Evolutionary conservation across 108 stramenopile genomes (phyloP).

Genomic region (Stephanodiscus triporus): DNA sequence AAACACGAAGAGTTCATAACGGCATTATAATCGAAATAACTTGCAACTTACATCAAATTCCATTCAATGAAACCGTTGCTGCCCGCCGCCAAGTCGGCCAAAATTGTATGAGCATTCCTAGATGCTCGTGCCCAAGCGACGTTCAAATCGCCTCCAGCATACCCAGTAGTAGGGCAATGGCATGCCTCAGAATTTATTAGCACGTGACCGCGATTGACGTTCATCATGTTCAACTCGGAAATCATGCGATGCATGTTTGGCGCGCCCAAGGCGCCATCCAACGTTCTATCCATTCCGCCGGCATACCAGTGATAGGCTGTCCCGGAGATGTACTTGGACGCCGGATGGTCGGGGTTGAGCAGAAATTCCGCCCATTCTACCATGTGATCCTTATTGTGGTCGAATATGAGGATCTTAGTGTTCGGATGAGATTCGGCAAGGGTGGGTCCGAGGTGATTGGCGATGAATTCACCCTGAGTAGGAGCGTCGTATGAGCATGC

Average conservation of each 20-base stretch:
- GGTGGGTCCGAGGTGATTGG: slow-evolving; percentile 86
- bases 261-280: slow-evolving; percentile 89
- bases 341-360: slow-evolving; percentile 49
- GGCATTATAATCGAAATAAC: not conserved
- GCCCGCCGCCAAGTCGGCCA: slow-evolving; percentile 91
- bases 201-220: slow-evolving; percentile 50
- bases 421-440: slow-evolving; percentile 80
- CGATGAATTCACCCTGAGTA: slow-evolving; percentile 81
- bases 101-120: slow-evolving; percentile 90
- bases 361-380: slow-evolving; percentile 68
- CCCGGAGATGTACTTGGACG: slow-evolving; percentile 83
- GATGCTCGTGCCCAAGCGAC: slow-evolving; percentile 85
- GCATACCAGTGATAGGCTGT: slow-evolving; percentile 97
- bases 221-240: slow-evolving; percentile 43
- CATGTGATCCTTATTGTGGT: slow-evolving; percentile 97
- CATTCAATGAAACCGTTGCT: slow-evolving; percentile 93
- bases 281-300: slow-evolving; percentile 80
- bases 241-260: slow-evolving; percentile 80
- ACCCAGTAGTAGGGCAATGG: slow-evolving; percentile 70
- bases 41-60: slow-evolving; percentile 74
- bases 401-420: slow-evolving; percentile 88
- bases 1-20: slow-evolving; percentile 2
- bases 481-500: slow-evolving; percentile 87
- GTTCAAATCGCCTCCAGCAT: slow-evolving; percentile 80
- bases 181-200: slow-evolving; percentile 79